Percentiles rank a stretch among this genome's conserved stretches.
phyloP scores from a whole-genome alignment of 352 stramenopile genomes.

The Globisporangium nagaii region DNA sequence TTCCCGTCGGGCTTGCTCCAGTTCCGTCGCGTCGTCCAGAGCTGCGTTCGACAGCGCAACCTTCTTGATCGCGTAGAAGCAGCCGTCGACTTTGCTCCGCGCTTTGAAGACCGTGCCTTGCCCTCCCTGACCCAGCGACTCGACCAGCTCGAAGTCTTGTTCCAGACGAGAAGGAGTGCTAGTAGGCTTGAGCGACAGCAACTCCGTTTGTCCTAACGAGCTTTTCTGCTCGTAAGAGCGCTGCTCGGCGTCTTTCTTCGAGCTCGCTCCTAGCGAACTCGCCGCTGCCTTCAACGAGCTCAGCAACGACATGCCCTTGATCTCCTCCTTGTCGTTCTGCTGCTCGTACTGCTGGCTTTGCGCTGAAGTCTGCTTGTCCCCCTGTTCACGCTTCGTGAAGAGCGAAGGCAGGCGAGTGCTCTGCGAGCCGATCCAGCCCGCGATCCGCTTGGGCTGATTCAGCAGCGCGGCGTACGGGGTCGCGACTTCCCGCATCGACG shows the following conservation, averaged over 20 bases:
- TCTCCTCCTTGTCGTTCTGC: not conserved
- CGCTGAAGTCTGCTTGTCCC: slow-evolving; percentile 7
- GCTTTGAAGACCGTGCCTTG: slow-evolving; percentile 77
- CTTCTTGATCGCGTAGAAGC: slow-evolving; percentile 77
- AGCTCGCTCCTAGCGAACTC: not conserved
- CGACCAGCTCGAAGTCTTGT: slow-evolving; percentile 69
- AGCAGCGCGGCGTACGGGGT: slow-evolving; percentile 25
- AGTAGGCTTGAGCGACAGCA: not conserved
- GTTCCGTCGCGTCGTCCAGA: slow-evolving; percentile 30
- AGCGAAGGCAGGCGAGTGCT: slow-evolving; percentile 26
- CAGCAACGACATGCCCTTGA: not conserved
- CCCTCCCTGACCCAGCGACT: slow-evolving; percentile 57
- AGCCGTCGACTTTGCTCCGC: slow-evolving; percentile 62
- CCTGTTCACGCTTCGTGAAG: slow-evolving; percentile 20
- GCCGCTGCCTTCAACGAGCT: slow-evolving; percentile 2
- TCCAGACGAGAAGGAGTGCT: slow-evolving; percentile 39
- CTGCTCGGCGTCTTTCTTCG: not conserved
- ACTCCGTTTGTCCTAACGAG: not conserved
- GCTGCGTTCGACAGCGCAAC: slow-evolving; percentile 41
- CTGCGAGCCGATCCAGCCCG: slow-evolving; percentile 42
- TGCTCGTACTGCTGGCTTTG: not conserved
- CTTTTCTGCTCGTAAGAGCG: not conserved
- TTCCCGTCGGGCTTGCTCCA: slow-evolving; percentile 67
- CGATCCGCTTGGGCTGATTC: slow-evolving; percentile 37
- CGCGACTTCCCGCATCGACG: not conserved